Percentiles rank a stretch among this genome's conserved stretches.
These are phyloP conservation scores for Termitomyces sp. DNA, from an alignment of 768 basidiomycete species.

Conservation along the genomic window DNA sequence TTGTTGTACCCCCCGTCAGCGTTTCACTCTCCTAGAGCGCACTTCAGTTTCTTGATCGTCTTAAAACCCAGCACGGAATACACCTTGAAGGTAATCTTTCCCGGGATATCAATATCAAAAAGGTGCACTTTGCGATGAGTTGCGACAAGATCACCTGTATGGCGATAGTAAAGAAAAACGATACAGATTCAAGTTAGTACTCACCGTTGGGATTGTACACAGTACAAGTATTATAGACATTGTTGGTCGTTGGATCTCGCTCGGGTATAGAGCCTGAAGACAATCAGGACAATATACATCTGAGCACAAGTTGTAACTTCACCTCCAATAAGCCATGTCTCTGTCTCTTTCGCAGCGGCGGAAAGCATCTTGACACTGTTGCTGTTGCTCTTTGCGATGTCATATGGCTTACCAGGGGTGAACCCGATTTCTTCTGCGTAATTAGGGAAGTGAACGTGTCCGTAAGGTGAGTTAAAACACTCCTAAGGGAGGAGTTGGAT, in stretches of 20 bases:
- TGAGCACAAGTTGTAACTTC: not conserved
- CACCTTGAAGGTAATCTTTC: slow-evolving; percentile 86
- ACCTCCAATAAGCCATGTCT: slow-evolving; percentile 94
- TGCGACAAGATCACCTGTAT: slow-evolving; percentile 76
- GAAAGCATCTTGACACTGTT: slow-evolving; percentile 83
- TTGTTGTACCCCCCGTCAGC: slow-evolving; percentile 64
- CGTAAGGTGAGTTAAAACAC: slow-evolving; percentile 88
- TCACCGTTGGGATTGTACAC: slow-evolving; percentile 80
- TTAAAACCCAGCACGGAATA: not conserved
- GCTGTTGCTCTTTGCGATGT: slow-evolving; percentile 49
- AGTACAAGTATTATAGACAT: slow-evolving; percentile 90
- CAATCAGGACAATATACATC: not conserved
- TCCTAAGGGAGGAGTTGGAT: slow-evolving; percentile 40
- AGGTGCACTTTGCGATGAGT: slow-evolving; percentile 93
- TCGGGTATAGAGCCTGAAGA: slow-evolving; percentile 90
- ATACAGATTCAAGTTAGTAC: not conserved
- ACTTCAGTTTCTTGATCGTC: slow-evolving; percentile 1
- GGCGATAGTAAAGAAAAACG: not conserved
- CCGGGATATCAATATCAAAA: slow-evolving; percentile 96
- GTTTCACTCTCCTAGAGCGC: slow-evolving; percentile 75
- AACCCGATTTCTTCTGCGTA: slow-evolving; percentile 79
- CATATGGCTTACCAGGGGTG: slow-evolving; percentile 50
- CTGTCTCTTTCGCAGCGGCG: slow-evolving; percentile 67
- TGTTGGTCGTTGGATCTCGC: slow-evolving; percentile 50
- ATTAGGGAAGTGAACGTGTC: slow-evolving; percentile 70